Percentiles rank a stretch among this genome's conserved stretches.
Conservation (phyloP, 177 flowering plant genomes). For the Vitis hybrid region DNA sequence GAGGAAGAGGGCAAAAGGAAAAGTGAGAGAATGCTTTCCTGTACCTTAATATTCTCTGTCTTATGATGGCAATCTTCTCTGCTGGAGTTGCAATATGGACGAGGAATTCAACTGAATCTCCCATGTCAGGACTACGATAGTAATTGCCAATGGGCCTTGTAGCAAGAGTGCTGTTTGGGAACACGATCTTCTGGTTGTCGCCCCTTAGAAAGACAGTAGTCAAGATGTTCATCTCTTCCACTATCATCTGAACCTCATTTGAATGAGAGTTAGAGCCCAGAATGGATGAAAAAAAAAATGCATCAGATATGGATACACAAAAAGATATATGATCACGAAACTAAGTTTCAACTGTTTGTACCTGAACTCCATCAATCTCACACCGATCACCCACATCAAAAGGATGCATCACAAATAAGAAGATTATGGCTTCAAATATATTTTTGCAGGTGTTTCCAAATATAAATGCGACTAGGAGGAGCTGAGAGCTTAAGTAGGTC, state of each 20-base stretch:
- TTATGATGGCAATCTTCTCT: constrained; percentile 45
- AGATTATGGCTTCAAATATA: constrained; percentile 58
- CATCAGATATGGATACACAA: neutral
- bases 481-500: constrained; percentile 48
- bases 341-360: constrained; percentile 11
- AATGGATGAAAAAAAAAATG: neutral
- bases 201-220: constrained; percentile 71
- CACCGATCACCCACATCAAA: constrained; percentile 77
- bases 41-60: constrained; percentile 42
- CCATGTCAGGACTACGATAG: constrained; percentile 87
- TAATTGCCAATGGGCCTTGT: constrained; percentile 54
- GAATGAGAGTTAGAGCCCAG: neutral
- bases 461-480: constrained; percentile 53
- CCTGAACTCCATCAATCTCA: constrained; percentile 67
- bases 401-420: constrained; percentile 68
- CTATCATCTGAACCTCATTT: constrained; percentile 56
- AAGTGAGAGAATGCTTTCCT: neutral
- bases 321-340: neutral
- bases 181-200: constrained; percentile 61
- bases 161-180: constrained; percentile 56
- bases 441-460: constrained; percentile 73
- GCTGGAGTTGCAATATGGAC: constrained; percentile 51
- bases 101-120: constrained; percentile 54
- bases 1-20: neutral
- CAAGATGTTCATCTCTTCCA: constrained; percentile 89